Evolutionary conservation across 805 yeast genomes (phyloP).

Genomic region (Kluyveromyces lactis): DNA sequence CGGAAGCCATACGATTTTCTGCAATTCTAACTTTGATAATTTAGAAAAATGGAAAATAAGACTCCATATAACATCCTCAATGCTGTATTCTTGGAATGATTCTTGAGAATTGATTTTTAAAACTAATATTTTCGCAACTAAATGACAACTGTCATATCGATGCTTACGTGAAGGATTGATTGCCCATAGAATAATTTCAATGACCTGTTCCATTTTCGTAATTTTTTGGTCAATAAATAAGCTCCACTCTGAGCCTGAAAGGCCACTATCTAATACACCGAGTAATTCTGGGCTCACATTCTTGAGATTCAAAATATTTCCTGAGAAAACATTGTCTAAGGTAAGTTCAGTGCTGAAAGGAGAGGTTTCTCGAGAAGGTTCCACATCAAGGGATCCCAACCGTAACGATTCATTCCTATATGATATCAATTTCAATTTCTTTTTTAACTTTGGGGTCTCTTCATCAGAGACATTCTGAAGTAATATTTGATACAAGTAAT

Average conservation of each 20-base stretch:
- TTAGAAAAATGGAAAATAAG: conserved; percentile 32
- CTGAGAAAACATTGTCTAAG: conserved; percentile 1
- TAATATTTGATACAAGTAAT: conserved; percentile 35
- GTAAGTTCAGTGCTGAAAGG: conserved; percentile 11
- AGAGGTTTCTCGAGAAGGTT: conserved; percentile 36
- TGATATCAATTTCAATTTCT: conserved; percentile 51
- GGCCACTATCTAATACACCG: conserved; percentile 20
- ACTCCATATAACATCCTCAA: conserved; percentile 31
- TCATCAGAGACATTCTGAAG: conserved; percentile 22
- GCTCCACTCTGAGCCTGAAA: conserved; percentile 26
- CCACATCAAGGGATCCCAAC: conserved; percentile 33
- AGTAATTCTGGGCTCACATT: conserved; percentile 20
- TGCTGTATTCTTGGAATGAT: conserved; percentile 25
- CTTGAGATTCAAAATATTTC: conserved; percentile 10
- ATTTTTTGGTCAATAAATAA: conserved; percentile 23
- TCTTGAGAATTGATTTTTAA: conserved; percentile 23
- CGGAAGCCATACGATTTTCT: conserved; percentile 21
- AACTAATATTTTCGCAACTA: conserved; percentile 24
- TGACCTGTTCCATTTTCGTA: conserved; percentile 15
- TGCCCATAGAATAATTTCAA: conserved; percentile 27
- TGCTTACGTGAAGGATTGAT: conserved; percentile 23
- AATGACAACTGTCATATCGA: conserved; percentile 26
- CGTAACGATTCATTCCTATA: conserved; percentile 67
- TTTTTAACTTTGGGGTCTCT: conserved; percentile 16
- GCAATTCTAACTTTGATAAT: conserved; percentile 22